Percentiles rank a stretch among this genome's conserved stretches.
These are phyloP conservation scores for Chalara sp. DNA, from an alignment of 2,329 filamentous ascomycete species.

Conservation along the genomic window DNA sequence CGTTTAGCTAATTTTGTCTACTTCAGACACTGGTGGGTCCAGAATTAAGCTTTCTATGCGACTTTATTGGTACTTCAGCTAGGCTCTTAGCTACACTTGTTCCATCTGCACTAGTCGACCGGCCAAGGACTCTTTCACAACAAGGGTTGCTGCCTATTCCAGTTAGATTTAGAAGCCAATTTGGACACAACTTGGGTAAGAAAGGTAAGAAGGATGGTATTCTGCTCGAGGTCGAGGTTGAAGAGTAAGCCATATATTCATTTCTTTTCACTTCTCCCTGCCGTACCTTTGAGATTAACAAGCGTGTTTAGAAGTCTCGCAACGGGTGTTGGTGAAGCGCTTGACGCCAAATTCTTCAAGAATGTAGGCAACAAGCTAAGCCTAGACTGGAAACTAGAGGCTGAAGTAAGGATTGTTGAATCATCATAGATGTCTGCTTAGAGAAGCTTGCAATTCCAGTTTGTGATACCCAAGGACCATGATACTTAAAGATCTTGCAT, in stretches of 20 bases:
- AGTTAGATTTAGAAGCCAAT: background rate
- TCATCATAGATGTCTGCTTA: too few relatives aligned
- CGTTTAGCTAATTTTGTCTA: too few relatives aligned
- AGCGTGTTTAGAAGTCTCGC: too few relatives aligned
- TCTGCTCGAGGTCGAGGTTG: conserved; percentile 33
- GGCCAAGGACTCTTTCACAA: background rate
- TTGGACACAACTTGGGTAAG: conserved; percentile 11
- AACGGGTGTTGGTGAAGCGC: conserved; percentile 11
- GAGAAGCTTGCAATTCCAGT: too few relatives aligned
- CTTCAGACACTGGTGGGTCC: conserved; percentile 12
- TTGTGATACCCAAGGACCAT: too few relatives aligned
- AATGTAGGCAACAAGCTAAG: conserved; percentile 50
- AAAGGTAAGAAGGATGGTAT: conserved; percentile 16
- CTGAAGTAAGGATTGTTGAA: conserved; percentile 6
- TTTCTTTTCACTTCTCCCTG: too few relatives aligned
- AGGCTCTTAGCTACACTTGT: conserved; percentile 11
- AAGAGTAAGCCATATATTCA: background rate
- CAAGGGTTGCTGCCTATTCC: background rate
- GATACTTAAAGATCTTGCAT: too few relatives aligned
- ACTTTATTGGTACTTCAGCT: conserved; percentile 19
- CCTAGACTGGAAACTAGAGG: conserved; percentile 28
- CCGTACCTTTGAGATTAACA: too few relatives aligned
- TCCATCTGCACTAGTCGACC: conserved; percentile 10
- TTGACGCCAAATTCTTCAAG: conserved; percentile 32
- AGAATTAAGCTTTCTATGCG: conserved; percentile 25